Conservation (phyloP, 1,284 basidiomycete genomes). For the Papiliotrema fonsecae region DNA sequence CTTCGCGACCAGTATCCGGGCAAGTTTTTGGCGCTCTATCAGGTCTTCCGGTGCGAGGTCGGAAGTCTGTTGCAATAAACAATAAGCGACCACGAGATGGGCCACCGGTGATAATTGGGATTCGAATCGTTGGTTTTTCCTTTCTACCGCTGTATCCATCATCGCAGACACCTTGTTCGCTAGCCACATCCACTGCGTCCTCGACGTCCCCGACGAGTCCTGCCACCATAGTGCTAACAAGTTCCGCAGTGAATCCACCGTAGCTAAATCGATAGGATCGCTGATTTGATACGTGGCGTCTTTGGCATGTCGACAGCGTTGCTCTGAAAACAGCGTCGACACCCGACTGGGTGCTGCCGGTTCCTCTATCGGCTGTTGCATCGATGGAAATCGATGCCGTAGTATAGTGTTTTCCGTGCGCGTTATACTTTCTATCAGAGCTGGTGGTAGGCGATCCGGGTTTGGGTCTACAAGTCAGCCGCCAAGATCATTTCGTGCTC, state of each 20-base stretch:
- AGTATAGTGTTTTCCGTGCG: too few species aligned
- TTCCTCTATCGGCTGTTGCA: too few species aligned
- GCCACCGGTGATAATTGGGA: background rate
- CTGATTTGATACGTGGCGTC: too few species aligned
- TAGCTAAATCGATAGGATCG: background rate
- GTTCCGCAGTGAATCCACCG: background rate
- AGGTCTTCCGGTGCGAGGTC: background rate
- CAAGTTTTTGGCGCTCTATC: background rate
- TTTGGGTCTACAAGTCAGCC: too few species aligned
- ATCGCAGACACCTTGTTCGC: background rate
- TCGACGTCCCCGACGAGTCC: background rate
- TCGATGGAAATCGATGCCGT: too few species aligned
- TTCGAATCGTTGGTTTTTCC: background rate
- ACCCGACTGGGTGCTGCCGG: too few species aligned
- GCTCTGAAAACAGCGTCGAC: too few species aligned
- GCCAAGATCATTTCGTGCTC: too few species aligned
- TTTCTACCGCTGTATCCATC: background rate
- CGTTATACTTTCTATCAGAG: too few species aligned
- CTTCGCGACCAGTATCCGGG: too few species aligned
- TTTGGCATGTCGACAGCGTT: too few species aligned
- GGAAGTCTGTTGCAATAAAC: background rate
- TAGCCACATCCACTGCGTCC: slow-evolving; percentile 1
- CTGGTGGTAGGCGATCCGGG: too few species aligned
- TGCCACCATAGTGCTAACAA: background rate
- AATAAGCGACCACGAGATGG: background rate